Evolutionary conservation across 257 asterid species (phyloP).

Genomic region (Solanum rostratum): DNA sequence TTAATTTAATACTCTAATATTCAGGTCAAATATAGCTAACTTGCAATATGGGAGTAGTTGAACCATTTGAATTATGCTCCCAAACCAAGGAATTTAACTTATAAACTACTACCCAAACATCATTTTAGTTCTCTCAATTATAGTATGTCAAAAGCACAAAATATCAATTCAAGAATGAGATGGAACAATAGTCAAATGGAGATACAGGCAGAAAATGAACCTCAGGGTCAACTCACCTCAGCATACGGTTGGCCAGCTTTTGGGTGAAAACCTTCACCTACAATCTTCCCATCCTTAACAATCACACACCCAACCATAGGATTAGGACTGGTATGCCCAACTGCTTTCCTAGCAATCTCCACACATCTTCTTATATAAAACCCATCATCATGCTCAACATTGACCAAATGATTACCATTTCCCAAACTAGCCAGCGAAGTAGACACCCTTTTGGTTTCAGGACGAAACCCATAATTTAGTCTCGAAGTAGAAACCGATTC

Average conservation of each 20-base stretch:
- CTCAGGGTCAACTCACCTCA: no score
- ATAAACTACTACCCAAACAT: not conserved
- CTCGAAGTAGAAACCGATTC: slow-evolving; percentile 6
- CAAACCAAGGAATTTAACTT: not conserved
- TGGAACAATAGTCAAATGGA: not conserved
- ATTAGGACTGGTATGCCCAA: slow-evolving; percentile 85
- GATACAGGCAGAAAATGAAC: not conserved
- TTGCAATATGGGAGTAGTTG: not conserved
- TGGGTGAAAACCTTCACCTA: slow-evolving; percentile 93
- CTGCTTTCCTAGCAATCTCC: slow-evolving; percentile 73
- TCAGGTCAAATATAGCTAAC: not conserved
- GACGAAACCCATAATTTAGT: slow-evolving; percentile 19
- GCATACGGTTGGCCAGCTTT: slow-evolving; percentile 99
- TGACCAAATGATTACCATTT: slow-evolving; percentile 12
- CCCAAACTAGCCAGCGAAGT: slow-evolving; percentile 15
- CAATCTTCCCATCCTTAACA: slow-evolving; percentile 70
- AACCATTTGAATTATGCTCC: not conserved
- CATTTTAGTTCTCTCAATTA: not conserved
- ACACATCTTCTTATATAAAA: slow-evolving; percentile 75
- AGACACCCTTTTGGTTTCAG: slow-evolving; percentile 29
- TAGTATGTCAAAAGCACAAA: not conserved
- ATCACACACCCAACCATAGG: slow-evolving; percentile 97
- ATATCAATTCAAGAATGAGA: not conserved
- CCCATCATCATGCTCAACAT: slow-evolving; percentile 37
- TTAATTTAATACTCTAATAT: not conserved